Evolutionary conservation across 306 rosid genomes (phyloP).

Genomic region (Gynostemma pentaphyllum): DNA sequence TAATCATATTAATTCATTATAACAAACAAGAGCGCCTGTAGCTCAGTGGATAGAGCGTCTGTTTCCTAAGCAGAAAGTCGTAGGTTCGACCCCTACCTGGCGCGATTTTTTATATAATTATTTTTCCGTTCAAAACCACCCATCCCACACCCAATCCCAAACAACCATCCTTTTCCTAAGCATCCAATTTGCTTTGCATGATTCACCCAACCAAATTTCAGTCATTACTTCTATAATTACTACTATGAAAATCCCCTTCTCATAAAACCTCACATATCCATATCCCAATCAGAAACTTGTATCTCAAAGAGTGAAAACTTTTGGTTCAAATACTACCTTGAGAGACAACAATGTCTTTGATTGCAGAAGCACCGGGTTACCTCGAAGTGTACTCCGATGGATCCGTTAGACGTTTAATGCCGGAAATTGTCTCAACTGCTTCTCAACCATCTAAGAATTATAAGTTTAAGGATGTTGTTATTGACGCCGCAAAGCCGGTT

Average conservation of each 20-base stretch:
- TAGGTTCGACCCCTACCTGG: constrained; percentile 20
- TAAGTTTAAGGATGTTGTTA: constrained; percentile 51
- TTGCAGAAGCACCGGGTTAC: constrained; percentile 39
- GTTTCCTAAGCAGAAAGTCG: constrained; percentile 16
- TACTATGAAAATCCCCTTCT: neutral
- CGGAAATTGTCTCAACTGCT: constrained; percentile 25
- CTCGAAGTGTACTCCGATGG: constrained; percentile 59
- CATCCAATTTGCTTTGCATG: constrained; percentile 20
- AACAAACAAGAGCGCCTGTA: constrained; percentile 15
- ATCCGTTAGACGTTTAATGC: constrained; percentile 51
- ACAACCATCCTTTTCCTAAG: neutral
- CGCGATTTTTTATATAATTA: neutral
- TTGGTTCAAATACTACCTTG: neutral
- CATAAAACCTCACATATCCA: neutral
- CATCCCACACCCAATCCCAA: neutral
- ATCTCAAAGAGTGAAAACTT: neutral
- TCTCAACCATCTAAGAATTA: constrained; percentile 17
- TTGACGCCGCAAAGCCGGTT: constrained; percentile 41
- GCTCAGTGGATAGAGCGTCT: constrained; percentile 19
- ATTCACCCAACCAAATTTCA: constrained; percentile 33
- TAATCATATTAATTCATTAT: no score
- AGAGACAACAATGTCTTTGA: constrained; percentile 32
- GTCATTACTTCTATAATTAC: neutral
- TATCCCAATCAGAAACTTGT: neutral
- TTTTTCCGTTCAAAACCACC: no score